Conservation (phyloP, 106 monocot species). For the Apostasia ramifera region DNA sequence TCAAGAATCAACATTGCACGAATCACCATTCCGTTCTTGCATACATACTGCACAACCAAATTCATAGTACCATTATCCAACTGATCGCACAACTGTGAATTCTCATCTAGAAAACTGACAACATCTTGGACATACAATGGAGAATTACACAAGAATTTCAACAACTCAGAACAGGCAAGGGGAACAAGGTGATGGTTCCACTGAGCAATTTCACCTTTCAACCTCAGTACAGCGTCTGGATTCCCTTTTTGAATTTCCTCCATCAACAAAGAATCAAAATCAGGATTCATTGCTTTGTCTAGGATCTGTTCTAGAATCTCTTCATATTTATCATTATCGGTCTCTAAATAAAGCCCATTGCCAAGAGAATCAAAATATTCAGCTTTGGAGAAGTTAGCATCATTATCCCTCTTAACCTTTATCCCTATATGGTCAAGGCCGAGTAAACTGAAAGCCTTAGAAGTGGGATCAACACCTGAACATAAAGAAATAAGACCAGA, state of each 20-base stretch:
- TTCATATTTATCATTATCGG: conserved; percentile 55
- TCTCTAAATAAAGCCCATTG: conserved; percentile 85
- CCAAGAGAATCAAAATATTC: conserved; percentile 92
- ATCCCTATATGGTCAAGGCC: conserved; percentile 61
- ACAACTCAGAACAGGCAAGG: conserved; percentile 26
- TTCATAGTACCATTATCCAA: conserved; percentile 40
- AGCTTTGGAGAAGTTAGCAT: conserved; percentile 35
- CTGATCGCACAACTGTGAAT: conserved; percentile 24
- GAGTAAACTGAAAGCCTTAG: conserved; percentile 52
- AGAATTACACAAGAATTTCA: conserved; percentile 34
- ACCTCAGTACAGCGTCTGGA: conserved; percentile 27
- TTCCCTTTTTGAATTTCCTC: conserved; percentile 40
- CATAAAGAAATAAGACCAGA: conserved; percentile 22
- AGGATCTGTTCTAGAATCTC: conserved; percentile 34
- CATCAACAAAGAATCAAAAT: conserved; percentile 36
- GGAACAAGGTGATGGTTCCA: conserved; percentile 36
- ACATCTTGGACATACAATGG: conserved; percentile 12
- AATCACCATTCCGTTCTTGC: conserved; percentile 31
- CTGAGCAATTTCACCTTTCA: conserved; percentile 37
- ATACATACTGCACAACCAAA: conserved; percentile 33
- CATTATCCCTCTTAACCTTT: conserved; percentile 79
- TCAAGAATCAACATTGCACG: conserved; percentile 41
- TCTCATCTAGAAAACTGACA: conserved; percentile 37
- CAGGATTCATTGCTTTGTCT: conserved; percentile 40
- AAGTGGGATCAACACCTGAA: conserved; percentile 40